Evolutionary conservation across 2,329 filamentous ascomycete genomes (phyloP), one percentile per base, ranked within the genome.

Genomic region (Canariomyces notabilis): DNA sequence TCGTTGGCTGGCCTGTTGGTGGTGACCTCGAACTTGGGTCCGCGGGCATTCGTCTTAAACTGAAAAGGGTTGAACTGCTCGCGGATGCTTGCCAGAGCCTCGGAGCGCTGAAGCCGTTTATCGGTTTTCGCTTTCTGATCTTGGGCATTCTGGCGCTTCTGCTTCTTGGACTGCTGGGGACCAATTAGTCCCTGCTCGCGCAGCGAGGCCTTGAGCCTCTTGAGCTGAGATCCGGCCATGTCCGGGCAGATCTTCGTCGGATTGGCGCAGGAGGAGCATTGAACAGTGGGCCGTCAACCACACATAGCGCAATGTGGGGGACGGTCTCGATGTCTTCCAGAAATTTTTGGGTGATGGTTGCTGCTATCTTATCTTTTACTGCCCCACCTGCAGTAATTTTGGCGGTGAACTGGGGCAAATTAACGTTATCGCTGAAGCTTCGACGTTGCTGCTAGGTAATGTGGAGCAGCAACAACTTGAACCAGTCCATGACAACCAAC

Each of bases 11-110:
- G 74, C 48, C 79, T 78, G 53, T 79, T 80, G 43, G 77, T 90
- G 0, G 87, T 89, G 36, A 90, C 84, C 35, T 91, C 83, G 55
- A 95, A 95, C 61, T 97, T 97, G 46, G 82, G 82, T 0, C 83
- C 86, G 49, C 85, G 78, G 1, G 83, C 75, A 33, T 85, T 82
- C 48, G 86, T 81, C 67, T 94, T 94, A 64, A 95, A 80, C 63
- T 98, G 93, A 67, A 98, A 98, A 0, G 93, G 93, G 65, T 98
- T 98, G 78, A 97, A 97, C 57, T 90, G 85, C 61, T 97, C 90
- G 62, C 93, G 85, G 64, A 98, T 96, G 47, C 80, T 81, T 58
- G 87, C 82, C 52, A 98, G 75, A 14, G 89, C 87, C 46, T 82
- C 83, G 61, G 85, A 80, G 61, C 85, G 81, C 64, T 89, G 81